Conservation (phyloP, 2,329 filamentous ascomycete genomes). For the Fusarium agapanthi region DNA sequence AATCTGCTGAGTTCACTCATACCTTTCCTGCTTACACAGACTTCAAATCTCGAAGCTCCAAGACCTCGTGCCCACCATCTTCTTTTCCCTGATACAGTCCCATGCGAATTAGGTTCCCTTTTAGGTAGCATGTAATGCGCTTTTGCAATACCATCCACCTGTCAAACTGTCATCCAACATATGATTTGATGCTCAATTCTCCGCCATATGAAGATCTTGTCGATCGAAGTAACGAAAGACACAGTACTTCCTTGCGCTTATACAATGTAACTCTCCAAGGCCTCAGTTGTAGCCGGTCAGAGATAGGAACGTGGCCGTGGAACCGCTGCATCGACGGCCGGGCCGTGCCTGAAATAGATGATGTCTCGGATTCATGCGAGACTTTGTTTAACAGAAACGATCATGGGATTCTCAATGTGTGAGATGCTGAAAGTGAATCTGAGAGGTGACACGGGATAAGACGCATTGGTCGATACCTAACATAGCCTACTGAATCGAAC, state of each 20-base stretch:
- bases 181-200: constrained; percentile 16
- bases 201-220: constrained; percentile 27
- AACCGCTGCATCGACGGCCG: constrained; percentile 17
- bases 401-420: not conserved
- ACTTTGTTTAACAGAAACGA: constrained; percentile 9
- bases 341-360: constrained; percentile 8
- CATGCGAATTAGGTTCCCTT: not conserved
- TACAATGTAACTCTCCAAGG: constrained; percentile 5
- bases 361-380: constrained; percentile 9
- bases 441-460: constrained; percentile 16
- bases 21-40: constrained; percentile 2
- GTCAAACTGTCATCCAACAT: not conserved
- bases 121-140: not conserved
- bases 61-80: constrained; percentile 16
- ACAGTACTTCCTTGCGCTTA: constrained; percentile 7
- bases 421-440: not conserved
- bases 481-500: constrained; percentile 44
- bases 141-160: not conserved
- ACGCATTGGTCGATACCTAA: constrained; percentile 40
- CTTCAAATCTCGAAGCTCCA: constrained; percentile 1
- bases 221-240: constrained; percentile 20
- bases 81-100: not conserved
- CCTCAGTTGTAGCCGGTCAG: not conserved
- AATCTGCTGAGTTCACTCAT: constrained; percentile 16
- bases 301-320: constrained; percentile 22